Base-by-base conservation (phyloP, 2,329 filamentous ascomycete genomes). In the Calonectria pauciramosa region DNA sequence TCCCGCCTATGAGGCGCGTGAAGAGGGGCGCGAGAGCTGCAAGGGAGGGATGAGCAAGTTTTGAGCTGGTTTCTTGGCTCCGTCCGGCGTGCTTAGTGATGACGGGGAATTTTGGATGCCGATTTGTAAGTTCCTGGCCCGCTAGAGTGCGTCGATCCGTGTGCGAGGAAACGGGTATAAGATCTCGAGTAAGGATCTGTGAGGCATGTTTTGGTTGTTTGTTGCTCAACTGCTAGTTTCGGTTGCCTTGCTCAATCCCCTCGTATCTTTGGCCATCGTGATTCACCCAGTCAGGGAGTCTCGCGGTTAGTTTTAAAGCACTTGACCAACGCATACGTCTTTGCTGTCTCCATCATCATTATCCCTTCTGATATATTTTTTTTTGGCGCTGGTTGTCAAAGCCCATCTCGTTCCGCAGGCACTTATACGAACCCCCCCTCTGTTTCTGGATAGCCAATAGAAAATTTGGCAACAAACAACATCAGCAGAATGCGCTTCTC, bases 401-500 rank as follows among this genome's bases (percentile, higher is more conserved):
- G 59, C 30, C 20, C 18, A 32, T 11, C 26, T 47, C 28, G 47
- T 47, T 47, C n/a, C n/a, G 44, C 44, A 47, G 13, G 44, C 44
- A 47, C 44, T 7, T 23, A 47, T 13, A 11, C 44, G n/a, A 44
- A n/a, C 6, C 41, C 38, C 36, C 34, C 8, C 41, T 44, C 18
- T 44, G 41, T 9, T 23, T 47, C 23, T 47, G 44, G 2, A 18
- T 23, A 13, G n/a, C 44, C 44, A 47, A 47, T 47, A n/a, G 20
- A 47, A 23, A 9, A 23, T 1, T 13, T 47, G 44, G n/a, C 23
- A 47, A n/a, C 20, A 13, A 13, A 23, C n/a, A 10, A 20, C 28
- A 20, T 54, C 20, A 23, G 13, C 6, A 38, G 4, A 52, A 81
- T 81, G 80, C 79, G 73, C 59, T 59, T 81, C 74, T 73, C 77